Evolutionary conservation across 257 asterid species (phyloP).

Genomic region (Cynanchum wilfordii): DNA sequence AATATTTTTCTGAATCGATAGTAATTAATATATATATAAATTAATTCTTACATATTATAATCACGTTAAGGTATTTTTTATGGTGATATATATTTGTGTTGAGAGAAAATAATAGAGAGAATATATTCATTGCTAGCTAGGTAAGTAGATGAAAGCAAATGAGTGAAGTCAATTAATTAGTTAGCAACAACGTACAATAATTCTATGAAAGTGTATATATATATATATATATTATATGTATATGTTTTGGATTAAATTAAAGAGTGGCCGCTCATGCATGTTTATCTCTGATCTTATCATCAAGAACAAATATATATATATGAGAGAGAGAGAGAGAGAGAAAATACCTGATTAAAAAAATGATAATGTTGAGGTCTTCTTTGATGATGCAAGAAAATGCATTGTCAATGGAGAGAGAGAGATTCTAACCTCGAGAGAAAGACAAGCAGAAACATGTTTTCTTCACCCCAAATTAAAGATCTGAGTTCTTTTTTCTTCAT

Average conservation of each 20-base stretch:
- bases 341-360: background rate
- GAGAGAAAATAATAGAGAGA: too few species aligned
- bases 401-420: constrained; percentile 64
- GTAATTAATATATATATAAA: too few species aligned
- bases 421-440: constrained; percentile 49
- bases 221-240: background rate
- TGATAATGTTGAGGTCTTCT: constrained; percentile 35
- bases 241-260: background rate
- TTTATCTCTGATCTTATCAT: constrained; percentile 25
- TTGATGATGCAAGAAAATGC: constrained; percentile 48
- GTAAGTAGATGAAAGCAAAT: background rate
- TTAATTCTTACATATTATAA: too few species aligned
- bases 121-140: too few species aligned
- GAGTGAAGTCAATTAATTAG: constrained; percentile 18
- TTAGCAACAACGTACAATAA: constrained; percentile 11
- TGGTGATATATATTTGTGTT: too few species aligned
- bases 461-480: constrained; percentile 54
- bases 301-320: constrained; percentile 9
- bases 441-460: constrained; percentile 72
- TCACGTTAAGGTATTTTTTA: too few species aligned
- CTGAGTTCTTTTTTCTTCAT: constrained; percentile 41
- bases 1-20: too few species aligned
- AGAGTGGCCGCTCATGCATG: constrained; percentile 6
- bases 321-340: background rate
- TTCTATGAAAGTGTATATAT: background rate